These are phyloP conservation scores for Neurospora sp. DNA, from an alignment of 495 filamentous ascomycete genomes.

Conservation along the genomic window DNA sequence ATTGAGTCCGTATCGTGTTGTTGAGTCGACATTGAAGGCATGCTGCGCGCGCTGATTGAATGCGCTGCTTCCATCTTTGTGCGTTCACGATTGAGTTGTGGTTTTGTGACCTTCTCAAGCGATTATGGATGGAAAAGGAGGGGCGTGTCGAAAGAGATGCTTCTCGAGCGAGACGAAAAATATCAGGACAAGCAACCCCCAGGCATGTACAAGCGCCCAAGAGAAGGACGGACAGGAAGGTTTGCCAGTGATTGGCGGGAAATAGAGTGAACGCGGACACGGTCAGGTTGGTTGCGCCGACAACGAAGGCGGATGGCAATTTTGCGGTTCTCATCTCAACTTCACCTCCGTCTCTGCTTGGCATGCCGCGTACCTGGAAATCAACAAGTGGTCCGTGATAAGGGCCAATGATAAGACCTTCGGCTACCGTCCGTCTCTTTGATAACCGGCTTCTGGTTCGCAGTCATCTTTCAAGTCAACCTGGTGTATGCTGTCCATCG, in stretches of 20 bases:
- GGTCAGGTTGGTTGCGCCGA: not conserved
- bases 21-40: not conserved
- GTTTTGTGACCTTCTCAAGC: not conserved
- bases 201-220: not conserved
- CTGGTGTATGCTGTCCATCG: not conserved
- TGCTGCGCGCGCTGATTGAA: not conserved
- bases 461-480: not conserved
- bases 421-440: not conserved
- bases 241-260: not conserved
- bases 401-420: not conserved
- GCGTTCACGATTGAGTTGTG: not conserved
- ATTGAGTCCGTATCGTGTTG: not conserved
- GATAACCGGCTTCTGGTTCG: not conserved
- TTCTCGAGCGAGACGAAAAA: not conserved
- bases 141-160: not conserved
- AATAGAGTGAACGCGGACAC: not conserved
- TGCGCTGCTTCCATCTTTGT: not conserved
- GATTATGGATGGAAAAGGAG: not conserved
- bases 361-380: not conserved
- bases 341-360: not conserved
- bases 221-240: not conserved
- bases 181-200: not conserved
- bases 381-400: not conserved
- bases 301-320: not conserved
- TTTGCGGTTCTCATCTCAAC: not conserved